Percentiles rank a stretch among this genome's conserved stretches.
phyloP scores from a whole-genome alignment of 305 asterid species.

The Andrographis paniculata region DNA sequence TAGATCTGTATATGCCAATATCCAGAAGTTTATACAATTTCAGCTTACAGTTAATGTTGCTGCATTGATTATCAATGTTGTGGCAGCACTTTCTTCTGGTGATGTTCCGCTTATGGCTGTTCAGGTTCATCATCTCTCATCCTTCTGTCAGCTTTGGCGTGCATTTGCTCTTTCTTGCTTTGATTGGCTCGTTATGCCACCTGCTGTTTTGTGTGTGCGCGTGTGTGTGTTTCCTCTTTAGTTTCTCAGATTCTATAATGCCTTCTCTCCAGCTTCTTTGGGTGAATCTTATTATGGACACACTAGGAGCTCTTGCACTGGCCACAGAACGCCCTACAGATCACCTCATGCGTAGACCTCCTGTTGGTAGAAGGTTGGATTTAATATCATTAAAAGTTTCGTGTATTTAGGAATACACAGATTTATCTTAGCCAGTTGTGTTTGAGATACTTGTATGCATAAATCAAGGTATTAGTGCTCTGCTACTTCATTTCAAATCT shows the following conservation, averaged over 20 bases:
- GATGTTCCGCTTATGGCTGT: constrained; percentile 93
- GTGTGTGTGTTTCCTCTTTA: not conserved
- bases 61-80: constrained; percentile 83
- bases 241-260: constrained; percentile 1
- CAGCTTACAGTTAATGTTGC: constrained; percentile 97
- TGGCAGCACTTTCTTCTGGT: constrained; percentile 80
- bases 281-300: constrained; percentile 99
- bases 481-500: too few relatives aligned
- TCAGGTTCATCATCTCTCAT: constrained; percentile 49
- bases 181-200: too few relatives aligned
- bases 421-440: too few relatives aligned
- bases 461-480: too few relatives aligned
- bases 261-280: constrained; percentile 71
- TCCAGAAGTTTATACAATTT: constrained; percentile 92
- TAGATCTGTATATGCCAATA: constrained; percentile 88
- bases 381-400: constrained; percentile 3
- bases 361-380: constrained; percentile 92
- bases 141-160: not conserved
- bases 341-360: constrained; percentile 81
- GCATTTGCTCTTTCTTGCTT: too few relatives aligned
- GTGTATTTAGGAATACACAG: too few relatives aligned
- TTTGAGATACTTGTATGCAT: too few relatives aligned
- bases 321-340: constrained; percentile 97
- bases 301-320: constrained; percentile 94
- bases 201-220: constrained; percentile 11